A percentile compares a stretch with the other conserved stretches of the same genome.
phyloP scores from a whole-genome alignment of 2,329 filamentous ascomycete species.

The Paracoccidioides lutzii region DNA sequence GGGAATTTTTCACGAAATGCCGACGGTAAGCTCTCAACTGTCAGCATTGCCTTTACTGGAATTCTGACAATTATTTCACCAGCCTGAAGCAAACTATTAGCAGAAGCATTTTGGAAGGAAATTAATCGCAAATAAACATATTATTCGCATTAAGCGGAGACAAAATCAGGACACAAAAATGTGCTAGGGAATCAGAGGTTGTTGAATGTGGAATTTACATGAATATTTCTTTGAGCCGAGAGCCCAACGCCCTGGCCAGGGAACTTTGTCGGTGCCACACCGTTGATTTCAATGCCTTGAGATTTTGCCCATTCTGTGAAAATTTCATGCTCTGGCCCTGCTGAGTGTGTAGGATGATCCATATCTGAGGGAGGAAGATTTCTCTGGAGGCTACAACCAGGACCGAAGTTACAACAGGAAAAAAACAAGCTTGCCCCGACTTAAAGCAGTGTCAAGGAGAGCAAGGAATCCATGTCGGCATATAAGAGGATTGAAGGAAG shows the following conservation, averaged over 20 bases:
- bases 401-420: not conserved
- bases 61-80: constrained; percentile 52
- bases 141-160: not conserved
- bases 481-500: not conserved
- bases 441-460: not conserved
- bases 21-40: constrained; percentile 46
- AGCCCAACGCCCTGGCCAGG: constrained; percentile 67
- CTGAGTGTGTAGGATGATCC: constrained; percentile 4
- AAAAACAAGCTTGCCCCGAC: not conserved
- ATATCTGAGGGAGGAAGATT: not conserved
- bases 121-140: constrained; percentile 3
- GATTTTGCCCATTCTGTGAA: constrained; percentile 57
- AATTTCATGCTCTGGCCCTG: constrained; percentile 30
- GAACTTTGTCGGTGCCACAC: constrained; percentile 53
- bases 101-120: not conserved
- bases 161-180: not conserved
- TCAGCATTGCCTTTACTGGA: constrained; percentile 51
- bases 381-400: not conserved
- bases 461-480: not conserved
- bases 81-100: constrained; percentile 30
- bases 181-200: not conserved
- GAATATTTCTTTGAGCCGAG: constrained; percentile 52
- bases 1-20: constrained; percentile 41
- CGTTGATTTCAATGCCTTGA: constrained; percentile 54
- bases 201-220: constrained; percentile 36